Evolutionary conservation across 352 stramenopile species (phyloP).

Genomic region (Elongisporangium senticosum): DNA sequence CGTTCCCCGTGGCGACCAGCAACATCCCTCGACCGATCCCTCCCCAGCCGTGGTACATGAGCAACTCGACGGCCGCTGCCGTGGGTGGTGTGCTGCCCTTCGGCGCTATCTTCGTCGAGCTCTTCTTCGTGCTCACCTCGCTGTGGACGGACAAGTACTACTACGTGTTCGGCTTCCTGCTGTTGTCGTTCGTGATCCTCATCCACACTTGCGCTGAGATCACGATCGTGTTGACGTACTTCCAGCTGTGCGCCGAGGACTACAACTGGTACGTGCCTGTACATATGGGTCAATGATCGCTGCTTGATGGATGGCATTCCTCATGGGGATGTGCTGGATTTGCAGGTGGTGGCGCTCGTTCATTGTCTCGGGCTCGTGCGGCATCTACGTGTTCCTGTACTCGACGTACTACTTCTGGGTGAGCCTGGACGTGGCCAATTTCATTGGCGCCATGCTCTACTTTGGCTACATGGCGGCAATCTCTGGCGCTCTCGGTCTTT

Average conservation of each 20-base stretch:
- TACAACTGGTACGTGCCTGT: constrained; percentile 95
- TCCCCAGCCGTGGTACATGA: constrained; percentile 99
- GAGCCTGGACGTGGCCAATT: constrained; percentile 91
- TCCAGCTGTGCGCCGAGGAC: constrained; percentile 99
- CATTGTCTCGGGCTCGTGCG: constrained; percentile 94
- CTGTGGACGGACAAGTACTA: constrained; percentile 99
- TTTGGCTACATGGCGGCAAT: constrained; percentile 99
- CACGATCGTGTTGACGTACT: constrained; percentile 99
- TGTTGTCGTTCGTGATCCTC: constrained; percentile 98
- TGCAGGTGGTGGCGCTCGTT: constrained; percentile 98
- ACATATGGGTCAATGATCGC: neutral
- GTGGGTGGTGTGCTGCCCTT: constrained; percentile 98
- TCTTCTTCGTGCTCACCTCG: constrained; percentile 99
- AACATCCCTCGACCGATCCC: constrained; percentile 98
- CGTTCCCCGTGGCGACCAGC: constrained; percentile 96
- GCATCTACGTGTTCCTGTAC: constrained; percentile 98
- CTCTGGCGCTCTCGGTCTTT: constrained; percentile 92
- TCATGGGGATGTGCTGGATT: constrained; percentile 1
- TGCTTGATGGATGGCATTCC: neutral
- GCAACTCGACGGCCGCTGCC: constrained; percentile 87
- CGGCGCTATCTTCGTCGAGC: constrained; percentile 98
- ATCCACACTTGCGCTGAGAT: constrained; percentile 99
- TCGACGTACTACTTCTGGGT: constrained; percentile 98
- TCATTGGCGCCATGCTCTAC: constrained; percentile 92
- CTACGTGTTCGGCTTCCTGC: constrained; percentile 99